Conservation (phyloP, 2,329 filamentous ascomycete species). For the Sporothrix humicola region DNA sequence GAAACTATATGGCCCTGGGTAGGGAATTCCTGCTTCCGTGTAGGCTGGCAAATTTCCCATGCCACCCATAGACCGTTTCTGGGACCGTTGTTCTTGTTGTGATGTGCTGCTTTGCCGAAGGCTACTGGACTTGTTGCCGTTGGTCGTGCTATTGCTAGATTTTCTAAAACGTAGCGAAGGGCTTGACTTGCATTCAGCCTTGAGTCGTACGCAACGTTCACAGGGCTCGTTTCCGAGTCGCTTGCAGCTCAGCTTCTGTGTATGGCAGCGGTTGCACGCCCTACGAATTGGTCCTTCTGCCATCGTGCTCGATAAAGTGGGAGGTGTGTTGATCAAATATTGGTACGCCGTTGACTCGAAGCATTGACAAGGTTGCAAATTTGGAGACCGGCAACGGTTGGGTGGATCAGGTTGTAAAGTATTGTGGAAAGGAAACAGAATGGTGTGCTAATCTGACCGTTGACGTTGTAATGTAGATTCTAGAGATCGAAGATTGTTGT, state of each 20-base stretch:
- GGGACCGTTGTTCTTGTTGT: not conserved
- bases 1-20: constrained; percentile 32
- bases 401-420: no score
- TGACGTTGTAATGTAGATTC: not conserved
- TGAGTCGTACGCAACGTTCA: constrained; percentile 51
- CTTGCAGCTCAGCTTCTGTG: constrained; percentile 55
- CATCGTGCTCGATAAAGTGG: constrained; percentile 25
- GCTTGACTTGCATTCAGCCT: constrained; percentile 53
- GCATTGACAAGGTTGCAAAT: not conserved
- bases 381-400: not conserved
- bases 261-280: constrained; percentile 56
- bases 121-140: constrained; percentile 16
- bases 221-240: constrained; percentile 50
- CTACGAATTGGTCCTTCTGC: constrained; percentile 44
- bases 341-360: not conserved
- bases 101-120: constrained; percentile 8
- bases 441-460: not conserved
- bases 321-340: not conserved
- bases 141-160: constrained; percentile 37
- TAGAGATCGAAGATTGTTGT: not conserved
- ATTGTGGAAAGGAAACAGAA: no score
- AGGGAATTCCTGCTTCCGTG: not conserved
- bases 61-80: not conserved
- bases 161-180: constrained; percentile 45
- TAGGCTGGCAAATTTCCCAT: not conserved